These are phyloP conservation scores for Pseudozyma hubeiensis DNA, from an alignment of 1,284 basidiomycete species.

Conservation along the genomic window DNA sequence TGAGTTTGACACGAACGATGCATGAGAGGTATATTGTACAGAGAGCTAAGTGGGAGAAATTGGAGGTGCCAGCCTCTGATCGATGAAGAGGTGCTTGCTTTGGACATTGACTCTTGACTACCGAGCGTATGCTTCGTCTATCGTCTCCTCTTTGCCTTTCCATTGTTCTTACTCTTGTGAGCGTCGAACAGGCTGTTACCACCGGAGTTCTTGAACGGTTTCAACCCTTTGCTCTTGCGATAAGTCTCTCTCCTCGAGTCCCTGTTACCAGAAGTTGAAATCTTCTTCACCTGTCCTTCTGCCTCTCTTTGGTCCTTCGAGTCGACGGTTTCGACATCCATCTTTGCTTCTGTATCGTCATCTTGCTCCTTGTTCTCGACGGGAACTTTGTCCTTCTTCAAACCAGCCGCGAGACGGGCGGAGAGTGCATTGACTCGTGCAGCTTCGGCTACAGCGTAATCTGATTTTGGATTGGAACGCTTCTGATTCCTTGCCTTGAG, in stretches of 20 bases:
- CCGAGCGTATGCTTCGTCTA: constrained; percentile 11
- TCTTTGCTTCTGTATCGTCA: constrained; percentile 69
- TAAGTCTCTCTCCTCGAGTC: constrained; percentile 60
- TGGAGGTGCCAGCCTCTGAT: too few relatives aligned
- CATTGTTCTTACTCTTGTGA: constrained; percentile 55
- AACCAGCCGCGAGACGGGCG: constrained; percentile 73
- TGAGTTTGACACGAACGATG: too few relatives aligned
- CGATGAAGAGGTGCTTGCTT: too few relatives aligned
- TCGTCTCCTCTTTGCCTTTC: constrained; percentile 56
- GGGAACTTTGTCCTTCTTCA: constrained; percentile 36
- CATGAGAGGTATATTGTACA: too few relatives aligned
- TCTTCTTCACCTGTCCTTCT: constrained; percentile 27
- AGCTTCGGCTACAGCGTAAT: constrained; percentile 86
- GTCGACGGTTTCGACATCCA: constrained; percentile 68
- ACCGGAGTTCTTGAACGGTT: constrained; percentile 54
- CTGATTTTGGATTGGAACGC: constrained; percentile 76
- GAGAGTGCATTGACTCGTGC: constrained; percentile 83
- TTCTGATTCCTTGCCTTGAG: constrained; percentile 85
- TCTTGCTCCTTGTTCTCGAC: constrained; percentile 69
- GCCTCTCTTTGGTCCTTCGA: neutral
- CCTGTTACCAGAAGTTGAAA: constrained; percentile 59
- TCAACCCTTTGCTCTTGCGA: constrained; percentile 50
- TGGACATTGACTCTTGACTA: too few relatives aligned
- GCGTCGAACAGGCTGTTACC: constrained; percentile 37
- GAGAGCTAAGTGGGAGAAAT: too few relatives aligned